phyloP scores from a whole-genome alignment of 2,329 filamentous ascomycete genomes.

The Hirsutella thompsonii region DNA sequence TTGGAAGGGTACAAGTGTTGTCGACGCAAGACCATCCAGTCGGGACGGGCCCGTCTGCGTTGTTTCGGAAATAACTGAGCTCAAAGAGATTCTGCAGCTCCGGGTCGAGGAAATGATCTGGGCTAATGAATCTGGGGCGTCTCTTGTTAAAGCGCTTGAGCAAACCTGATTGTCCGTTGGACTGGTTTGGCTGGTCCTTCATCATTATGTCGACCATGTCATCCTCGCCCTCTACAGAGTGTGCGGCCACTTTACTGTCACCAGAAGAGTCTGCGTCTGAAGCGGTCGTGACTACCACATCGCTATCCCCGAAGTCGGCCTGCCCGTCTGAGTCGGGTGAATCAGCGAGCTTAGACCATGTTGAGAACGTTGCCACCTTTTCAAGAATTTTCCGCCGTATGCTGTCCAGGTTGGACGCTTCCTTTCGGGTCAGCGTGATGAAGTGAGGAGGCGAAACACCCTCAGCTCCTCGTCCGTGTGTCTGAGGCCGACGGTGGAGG shows the following conservation, averaged over 20 bases:
- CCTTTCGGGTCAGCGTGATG: conserved; percentile 61
- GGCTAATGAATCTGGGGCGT: conserved; percentile 40
- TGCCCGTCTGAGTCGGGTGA: conserved; percentile 24
- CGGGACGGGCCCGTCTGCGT: conserved; percentile 45
- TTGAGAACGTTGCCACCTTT: conserved; percentile 65
- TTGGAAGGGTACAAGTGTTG: conserved; percentile 44
- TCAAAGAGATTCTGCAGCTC: conserved; percentile 63
- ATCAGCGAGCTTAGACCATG: conserved; percentile 48
- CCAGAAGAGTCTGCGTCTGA: conserved; percentile 54
- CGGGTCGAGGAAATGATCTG: conserved; percentile 44
- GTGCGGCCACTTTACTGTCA: conserved; percentile 59
- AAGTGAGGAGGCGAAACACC: conserved; percentile 45
- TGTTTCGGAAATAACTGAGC: conserved; percentile 50
- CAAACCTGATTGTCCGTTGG: conserved; percentile 20
- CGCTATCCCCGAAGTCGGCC: conserved; percentile 49
- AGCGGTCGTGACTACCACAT: conserved; percentile 52
- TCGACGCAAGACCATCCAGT: conserved; percentile 56
- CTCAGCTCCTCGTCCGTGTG: conserved; percentile 18
- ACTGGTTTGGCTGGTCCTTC: conserved; percentile 40
- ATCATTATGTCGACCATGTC: conserved; percentile 85
- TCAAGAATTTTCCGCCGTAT: conserved; percentile 73
- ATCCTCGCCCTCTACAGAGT: conserved; percentile 78
- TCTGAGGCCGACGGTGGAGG: conserved; percentile 40
- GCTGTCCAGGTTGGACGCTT: conserved; percentile 51
- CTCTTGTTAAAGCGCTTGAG: conserved; percentile 34